Base-by-base conservation (phyloP, 257 asterid genomes). In the Misopates orontium region DNA sequence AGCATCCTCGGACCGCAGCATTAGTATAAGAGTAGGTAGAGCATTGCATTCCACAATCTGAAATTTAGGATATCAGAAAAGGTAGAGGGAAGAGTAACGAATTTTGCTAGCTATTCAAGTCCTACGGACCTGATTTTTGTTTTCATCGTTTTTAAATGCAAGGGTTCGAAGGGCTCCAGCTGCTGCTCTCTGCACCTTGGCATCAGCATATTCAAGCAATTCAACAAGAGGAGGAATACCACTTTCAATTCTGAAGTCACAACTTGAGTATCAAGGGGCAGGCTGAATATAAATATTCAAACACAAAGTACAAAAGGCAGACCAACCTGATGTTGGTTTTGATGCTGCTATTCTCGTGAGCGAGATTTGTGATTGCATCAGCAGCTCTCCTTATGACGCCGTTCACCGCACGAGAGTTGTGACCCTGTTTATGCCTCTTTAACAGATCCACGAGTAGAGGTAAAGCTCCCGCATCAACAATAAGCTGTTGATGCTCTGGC, bases 171-270 rank as follows among this genome's bases (percentile, higher is more conserved):
- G 78, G 68, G 99, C 96, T 71, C 99, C 99, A 23, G 99, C 99
- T 16, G 96, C 98, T 69, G 98, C 97, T 81, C 98, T 85, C 80
- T 94, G 99, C 79, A 94, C 99, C 91, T 90, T 94, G 19, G 97
- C 70, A 76, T 94, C 99, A 48, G 84, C 72, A 71, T 85, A 94
- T 65, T 85, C 91, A 28, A 94, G 99, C 84, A 94, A 79, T 62
- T 94, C 98, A 68, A 94, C 99, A 55, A 94, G 96, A 50, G 99
- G 99, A 62, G 99, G 99, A 39, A 94, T 84, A 22, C 98, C 99
- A 62, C 95, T 98, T 77, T 90, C 99, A 62, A 88, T 64, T 87
- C 99, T 94, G 66, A 63, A 66, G 22, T 40, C 19, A 54, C 22
- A 42, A 64, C 7, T 28, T 28, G 22, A 58, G 18, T 10, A 45